These are phyloP conservation scores for Dunaliella primolecta DNA, from an alignment of 139 green algal genomes.

Conservation along the genomic window DNA sequence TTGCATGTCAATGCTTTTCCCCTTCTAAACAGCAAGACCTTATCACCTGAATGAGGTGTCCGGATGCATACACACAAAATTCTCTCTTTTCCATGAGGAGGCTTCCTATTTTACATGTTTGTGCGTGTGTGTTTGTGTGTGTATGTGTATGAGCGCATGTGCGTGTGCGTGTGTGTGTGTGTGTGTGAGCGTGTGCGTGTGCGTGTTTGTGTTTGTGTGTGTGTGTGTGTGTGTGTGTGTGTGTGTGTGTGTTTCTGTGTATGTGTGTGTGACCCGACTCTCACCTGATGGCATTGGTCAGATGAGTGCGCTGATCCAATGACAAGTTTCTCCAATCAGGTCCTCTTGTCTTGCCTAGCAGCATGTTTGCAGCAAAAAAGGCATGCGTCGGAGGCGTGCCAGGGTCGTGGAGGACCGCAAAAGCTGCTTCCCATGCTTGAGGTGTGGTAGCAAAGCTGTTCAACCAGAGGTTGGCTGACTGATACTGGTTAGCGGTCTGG, in stretches of 20 bases:
- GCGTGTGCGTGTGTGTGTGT: background rate
- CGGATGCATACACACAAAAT: no score
- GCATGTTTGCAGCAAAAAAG: conserved; percentile 2
- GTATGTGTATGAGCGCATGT: background rate
- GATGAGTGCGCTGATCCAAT: background rate
- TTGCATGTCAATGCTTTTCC: background rate
- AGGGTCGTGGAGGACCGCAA: background rate
- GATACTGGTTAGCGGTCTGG: background rate
- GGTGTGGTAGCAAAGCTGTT: conserved; percentile 5
- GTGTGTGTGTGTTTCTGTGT: background rate
- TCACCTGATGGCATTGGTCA: conserved; percentile 8
- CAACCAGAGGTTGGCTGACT: background rate
- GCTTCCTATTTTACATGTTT: no score
- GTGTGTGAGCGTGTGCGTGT: background rate
- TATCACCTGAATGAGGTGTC: no score
- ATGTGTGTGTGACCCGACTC: background rate
- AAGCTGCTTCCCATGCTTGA: background rate
- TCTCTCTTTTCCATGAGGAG: no score
- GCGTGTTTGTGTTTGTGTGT: background rate
- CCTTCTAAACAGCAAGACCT: background rate
- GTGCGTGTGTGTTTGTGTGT: background rate
- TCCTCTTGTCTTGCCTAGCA: background rate
- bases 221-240: background rate
- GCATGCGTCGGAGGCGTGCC: background rate
- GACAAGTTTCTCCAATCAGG: conserved; percentile 1